phyloP scores from a whole-genome alignment of 768 basidiomycete species.

The Trametes sanguinea region DNA sequence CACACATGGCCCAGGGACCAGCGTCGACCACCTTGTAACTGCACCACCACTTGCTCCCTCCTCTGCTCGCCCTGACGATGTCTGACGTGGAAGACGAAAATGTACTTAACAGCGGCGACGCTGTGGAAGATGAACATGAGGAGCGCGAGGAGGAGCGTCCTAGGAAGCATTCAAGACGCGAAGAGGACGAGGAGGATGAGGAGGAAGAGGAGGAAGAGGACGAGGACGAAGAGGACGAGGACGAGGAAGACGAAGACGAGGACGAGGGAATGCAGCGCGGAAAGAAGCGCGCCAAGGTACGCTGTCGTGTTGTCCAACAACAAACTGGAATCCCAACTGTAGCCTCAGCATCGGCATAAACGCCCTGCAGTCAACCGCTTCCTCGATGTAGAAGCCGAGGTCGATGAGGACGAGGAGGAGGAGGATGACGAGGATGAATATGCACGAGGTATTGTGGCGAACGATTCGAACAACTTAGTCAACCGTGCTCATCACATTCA shows the following conservation, averaged over 20 bases:
- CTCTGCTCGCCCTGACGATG: slow-evolving; percentile 9
- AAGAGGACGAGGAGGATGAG: slow-evolving; percentile 41
- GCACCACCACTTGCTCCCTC: neutral
- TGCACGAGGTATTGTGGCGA: slow-evolving; percentile 43
- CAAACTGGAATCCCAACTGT: slow-evolving; percentile 11
- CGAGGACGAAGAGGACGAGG: slow-evolving; percentile 50
- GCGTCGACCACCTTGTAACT: neutral
- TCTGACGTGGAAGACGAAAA: slow-evolving; percentile 33
- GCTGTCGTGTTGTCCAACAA: slow-evolving; percentile 17
- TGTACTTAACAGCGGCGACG: slow-evolving; percentile 24
- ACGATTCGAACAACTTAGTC: slow-evolving; percentile 21
- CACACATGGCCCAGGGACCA: neutral
- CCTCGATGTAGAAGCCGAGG: slow-evolving; percentile 95
- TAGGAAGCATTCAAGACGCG: slow-evolving; percentile 43
- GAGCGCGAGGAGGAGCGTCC: slow-evolving; percentile 42
- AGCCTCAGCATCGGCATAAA: slow-evolving; percentile 58
- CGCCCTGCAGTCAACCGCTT: slow-evolving; percentile 71
- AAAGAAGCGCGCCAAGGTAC: slow-evolving; percentile 65
- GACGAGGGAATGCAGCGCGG: slow-evolving; percentile 47
- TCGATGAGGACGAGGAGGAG: slow-evolving; percentile 96
- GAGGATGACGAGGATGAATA: slow-evolving; percentile 84
- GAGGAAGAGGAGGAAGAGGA: slow-evolving; percentile 47
- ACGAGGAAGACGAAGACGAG: slow-evolving; percentile 39
- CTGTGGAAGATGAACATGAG: slow-evolving; percentile 33
- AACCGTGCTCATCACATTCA: slow-evolving; percentile 1